A percentile compares a stretch with the other conserved stretches of the same genome.
phyloP scores from a whole-genome alignment of 495 filamentous ascomycete species.

The Trichoderma reesei region DNA sequence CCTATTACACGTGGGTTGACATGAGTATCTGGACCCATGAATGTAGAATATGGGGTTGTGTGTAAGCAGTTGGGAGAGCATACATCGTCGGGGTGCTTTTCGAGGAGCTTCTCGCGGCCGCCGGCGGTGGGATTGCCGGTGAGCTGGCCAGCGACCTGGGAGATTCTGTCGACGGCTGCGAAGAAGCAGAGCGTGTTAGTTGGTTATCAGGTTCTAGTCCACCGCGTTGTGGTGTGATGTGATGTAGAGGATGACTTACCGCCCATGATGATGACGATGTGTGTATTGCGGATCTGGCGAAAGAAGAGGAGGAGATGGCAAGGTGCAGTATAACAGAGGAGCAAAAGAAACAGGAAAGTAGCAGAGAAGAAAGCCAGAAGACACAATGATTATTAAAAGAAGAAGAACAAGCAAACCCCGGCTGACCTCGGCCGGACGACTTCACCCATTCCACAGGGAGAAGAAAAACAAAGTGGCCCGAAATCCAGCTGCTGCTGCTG shows the following conservation, averaged over 20 bases:
- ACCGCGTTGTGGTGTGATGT: not conserved
- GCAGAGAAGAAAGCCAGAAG: too few species aligned
- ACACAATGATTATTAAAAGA: too few species aligned
- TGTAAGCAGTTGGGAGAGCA: constrained; percentile 13
- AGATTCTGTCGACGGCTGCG: not conserved
- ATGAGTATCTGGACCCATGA: constrained; percentile 13
- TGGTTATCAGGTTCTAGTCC: too few species aligned
- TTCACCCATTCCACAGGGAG: not conserved
- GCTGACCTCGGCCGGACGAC: not conserved
- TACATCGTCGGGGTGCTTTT: constrained; percentile 44
- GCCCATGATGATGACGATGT: not conserved
- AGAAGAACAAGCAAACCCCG: not conserved
- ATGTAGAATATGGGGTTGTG: not conserved
- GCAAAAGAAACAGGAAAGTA: not conserved
- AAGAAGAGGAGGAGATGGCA: not conserved
- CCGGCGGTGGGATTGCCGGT: constrained; percentile 15
- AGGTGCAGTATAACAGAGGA: not conserved
- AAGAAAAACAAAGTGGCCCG: not conserved
- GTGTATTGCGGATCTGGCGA: not conserved
- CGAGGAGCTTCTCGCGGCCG: constrained; percentile 35
- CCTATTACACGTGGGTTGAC: constrained; percentile 28
- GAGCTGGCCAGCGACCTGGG: constrained; percentile 9
- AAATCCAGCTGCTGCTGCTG: not conserved
- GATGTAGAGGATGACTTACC: not conserved
- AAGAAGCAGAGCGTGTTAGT: too few species aligned